These are phyloP conservation scores for Hericium alpestre DNA, from an alignment of 768 basidiomycete genomes.

Conservation along the genomic window DNA sequence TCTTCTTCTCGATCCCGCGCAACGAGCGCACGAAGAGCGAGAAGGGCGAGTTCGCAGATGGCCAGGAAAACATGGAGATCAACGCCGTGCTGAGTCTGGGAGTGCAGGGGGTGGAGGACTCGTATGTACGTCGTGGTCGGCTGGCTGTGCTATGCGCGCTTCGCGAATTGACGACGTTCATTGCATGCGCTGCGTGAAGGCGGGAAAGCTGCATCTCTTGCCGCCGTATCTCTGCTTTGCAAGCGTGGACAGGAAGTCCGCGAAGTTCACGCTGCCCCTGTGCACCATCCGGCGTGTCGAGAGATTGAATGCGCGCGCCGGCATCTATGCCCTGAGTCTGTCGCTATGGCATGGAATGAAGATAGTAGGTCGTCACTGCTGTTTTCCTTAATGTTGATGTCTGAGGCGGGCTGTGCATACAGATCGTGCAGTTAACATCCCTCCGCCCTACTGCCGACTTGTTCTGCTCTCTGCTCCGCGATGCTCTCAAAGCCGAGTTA, in stretches of 20 bases:
- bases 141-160: not conserved
- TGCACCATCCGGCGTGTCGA: constrained; percentile 91
- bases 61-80: constrained; percentile 70
- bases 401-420: not conserved
- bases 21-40: constrained; percentile 13
- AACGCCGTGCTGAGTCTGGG: constrained; percentile 79
- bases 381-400: not conserved
- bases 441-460: constrained; percentile 86
- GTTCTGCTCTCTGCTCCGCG: constrained; percentile 82
- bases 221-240: constrained; percentile 85
- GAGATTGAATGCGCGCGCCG: constrained; percentile 83
- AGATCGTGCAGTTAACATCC: constrained; percentile 90
- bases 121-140: constrained; percentile 50
- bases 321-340: constrained; percentile 91
- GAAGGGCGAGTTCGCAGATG: constrained; percentile 22
- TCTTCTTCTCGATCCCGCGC: constrained; percentile 80
- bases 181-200: constrained; percentile 31
- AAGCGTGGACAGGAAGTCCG: constrained; percentile 86
- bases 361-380: constrained; percentile 47
- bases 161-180: not conserved
- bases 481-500: constrained; percentile 81
- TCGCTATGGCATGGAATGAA: constrained; percentile 92
- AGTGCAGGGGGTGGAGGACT: constrained; percentile 74
- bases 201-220: constrained; percentile 82
- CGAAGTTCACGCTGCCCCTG: constrained; percentile 83